Evolutionary conservation across 2,329 filamentous ascomycete genomes (phyloP).

Genomic region (Talaromyces atroroseus): DNA sequence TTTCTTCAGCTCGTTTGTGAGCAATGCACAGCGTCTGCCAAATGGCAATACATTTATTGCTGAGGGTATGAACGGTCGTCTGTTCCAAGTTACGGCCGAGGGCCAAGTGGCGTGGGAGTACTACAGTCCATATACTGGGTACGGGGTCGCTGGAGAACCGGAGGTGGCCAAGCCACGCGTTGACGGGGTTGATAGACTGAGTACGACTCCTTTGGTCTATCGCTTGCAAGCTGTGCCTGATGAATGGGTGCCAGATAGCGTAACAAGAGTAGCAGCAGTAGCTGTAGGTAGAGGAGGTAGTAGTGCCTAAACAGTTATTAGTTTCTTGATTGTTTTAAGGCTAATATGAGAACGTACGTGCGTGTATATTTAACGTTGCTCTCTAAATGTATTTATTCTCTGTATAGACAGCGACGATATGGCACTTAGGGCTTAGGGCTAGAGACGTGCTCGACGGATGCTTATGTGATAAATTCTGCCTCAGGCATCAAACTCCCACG

Average conservation of each 20-base stretch:
- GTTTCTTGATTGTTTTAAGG: no score
- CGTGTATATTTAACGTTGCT: no score
- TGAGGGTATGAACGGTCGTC: neutral
- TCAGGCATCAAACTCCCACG: neutral
- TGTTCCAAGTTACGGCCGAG: neutral
- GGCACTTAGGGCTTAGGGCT: no score
- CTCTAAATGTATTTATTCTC: no score
- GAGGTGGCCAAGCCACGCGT: neutral
- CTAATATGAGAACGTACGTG: no score
- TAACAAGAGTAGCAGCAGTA: neutral
- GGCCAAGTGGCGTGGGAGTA: neutral
- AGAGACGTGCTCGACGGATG: no score
- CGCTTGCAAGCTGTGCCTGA: neutral
- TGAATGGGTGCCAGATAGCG: neutral
- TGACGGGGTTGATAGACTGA: neutral
- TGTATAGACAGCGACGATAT: no score
- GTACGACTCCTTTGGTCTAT: neutral
- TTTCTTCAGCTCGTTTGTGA: constrained; percentile 1
- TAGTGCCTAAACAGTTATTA: no score
- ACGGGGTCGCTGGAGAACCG: neutral
- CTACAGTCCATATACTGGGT: neutral
- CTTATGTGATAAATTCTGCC: neutral
- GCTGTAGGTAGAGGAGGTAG: neutral
- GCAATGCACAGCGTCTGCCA: neutral
- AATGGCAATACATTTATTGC: neutral